Base-by-base conservation (phyloP, 352 stramenopile species). In the Phytophthora citricola region DNA sequence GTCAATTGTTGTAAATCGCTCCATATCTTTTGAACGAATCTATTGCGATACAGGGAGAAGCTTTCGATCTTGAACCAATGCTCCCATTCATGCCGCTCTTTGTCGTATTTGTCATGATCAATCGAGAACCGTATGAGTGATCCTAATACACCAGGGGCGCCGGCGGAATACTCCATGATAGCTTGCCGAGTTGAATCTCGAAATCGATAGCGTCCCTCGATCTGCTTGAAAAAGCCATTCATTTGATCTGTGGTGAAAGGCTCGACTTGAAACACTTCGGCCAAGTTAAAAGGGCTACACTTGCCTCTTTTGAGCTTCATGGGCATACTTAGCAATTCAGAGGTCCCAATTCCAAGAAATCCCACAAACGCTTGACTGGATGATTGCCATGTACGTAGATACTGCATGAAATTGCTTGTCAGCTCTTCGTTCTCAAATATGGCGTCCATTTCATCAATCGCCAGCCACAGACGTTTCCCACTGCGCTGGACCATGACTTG, bases 311-410 rank as follows among this genome's bases (percentile, higher is more conserved):
- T 26, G 24, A 58, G 26, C 17, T 20, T 20, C n/a, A 45, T 56
- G 36, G 4, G 14, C 9, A 46, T 65, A 7, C 24, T 12, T 3
- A 69, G 17, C 52, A 73, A 41, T 2, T 69, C 58, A 38, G 69
- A 39, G 46, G 58, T 73, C 46, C 65, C 59, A 50, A 73, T 53
- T 11, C 58, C 59, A 65, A 73, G 65, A 69, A 73, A 73, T 5
- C 65, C 65, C 48, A 20, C 24, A 27, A 73, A 69, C 31, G 52
- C 56, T 6, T 36, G 38, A 31, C 50, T 38, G 17, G 17, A 20
- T 27, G 12, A 10, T 40, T 73, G 56, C 65, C 52, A 73, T 10
- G 20, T 51, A 12, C 50, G 61, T 63, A 75, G 60, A 17, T 12
- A 44, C 1, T 38, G 14, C 15, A 75, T 45, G 39, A 70, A 75